Evolutionary conservation across 2,329 filamentous ascomycete genomes (phyloP), one percentile per base, ranked within the genome.

Genomic region (Phialocephala subalpina): DNA sequence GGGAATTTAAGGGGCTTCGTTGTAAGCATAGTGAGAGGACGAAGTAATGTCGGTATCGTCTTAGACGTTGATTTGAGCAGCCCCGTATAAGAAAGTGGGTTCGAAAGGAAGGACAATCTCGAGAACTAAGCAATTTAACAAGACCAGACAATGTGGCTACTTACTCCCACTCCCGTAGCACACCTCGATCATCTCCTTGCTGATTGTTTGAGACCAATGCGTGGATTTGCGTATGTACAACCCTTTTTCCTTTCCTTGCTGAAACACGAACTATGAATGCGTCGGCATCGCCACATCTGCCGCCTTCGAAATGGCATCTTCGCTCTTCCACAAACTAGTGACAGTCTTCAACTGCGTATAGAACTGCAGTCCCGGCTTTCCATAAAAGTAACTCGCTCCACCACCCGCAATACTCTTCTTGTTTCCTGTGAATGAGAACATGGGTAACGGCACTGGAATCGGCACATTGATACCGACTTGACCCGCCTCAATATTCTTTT

Each of bases 331-430:
- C 78, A 97, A 82, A 72, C 93, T 91, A 61, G 96, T 99, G 58
- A 99, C 96, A 2, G 96, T 99, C 92, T 99, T 98, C 77, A 92
- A 87, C 82, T 98, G 96, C 2, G 96, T 99, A 81, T 97, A 98
- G 78, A 99, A 99, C 77, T 92, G 90, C 77, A 99, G 81, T 27
- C 95, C 96, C 0, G 94, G 93, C 80, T 92, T 92, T 72, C 96
- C 96, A 81, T 99, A 99, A 79, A 99, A 98, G 18, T 94, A 97
- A 82, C 88, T 97, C 42, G 92, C 92, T 67, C 96, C 95, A 60
- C 94, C 94, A 62, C 95, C 96, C 0, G 96, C 96, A 64, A 98
- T 85, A 75, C 90, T 93, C 86, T 92, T 94, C 90, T 99, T 95
- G 83, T 91, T 91, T 53, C 88, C 89, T 33, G 89, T 91, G 78